These are phyloP conservation scores for Fusarium miscanthi DNA, from an alignment of 2,329 filamentous ascomycete species.

Conservation along the genomic window DNA sequence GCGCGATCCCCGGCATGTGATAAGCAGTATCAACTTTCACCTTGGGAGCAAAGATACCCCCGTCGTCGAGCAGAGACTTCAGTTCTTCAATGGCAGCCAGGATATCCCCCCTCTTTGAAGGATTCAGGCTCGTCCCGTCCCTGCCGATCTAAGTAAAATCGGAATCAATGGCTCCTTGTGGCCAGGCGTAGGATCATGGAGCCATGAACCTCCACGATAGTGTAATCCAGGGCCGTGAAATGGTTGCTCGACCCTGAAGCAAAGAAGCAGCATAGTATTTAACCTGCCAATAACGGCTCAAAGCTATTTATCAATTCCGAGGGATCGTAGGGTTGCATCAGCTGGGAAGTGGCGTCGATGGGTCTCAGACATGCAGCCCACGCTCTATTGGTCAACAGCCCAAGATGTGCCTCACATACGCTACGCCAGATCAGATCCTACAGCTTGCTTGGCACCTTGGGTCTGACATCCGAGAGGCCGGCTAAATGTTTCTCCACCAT, in stretches of 20 bases:
- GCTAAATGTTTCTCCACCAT: constrained; percentile 5
- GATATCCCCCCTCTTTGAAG: background rate
- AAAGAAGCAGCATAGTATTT: background rate
- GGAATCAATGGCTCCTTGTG: background rate
- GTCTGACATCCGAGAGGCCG: background rate
- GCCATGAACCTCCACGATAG: background rate
- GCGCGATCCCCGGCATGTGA: background rate
- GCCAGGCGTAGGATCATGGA: background rate
- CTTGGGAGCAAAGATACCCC: background rate
- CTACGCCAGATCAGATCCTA: background rate
- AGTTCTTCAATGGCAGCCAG: background rate
- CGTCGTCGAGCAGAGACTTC: background rate
- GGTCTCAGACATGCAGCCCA: background rate
- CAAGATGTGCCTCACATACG: background rate
- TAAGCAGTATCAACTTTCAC: constrained; percentile 8
- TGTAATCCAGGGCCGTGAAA: background rate
- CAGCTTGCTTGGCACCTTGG: background rate
- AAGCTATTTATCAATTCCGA: background rate
- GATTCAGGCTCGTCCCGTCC: background rate
- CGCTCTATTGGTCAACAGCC: background rate
- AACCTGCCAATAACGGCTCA: background rate
- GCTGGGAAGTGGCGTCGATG: background rate
- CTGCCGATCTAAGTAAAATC: background rate
- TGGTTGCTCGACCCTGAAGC: background rate
- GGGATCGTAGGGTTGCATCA: background rate